Conservation (phyloP, 2,329 filamentous ascomycete genomes). For the Fusarium musae region DNA sequence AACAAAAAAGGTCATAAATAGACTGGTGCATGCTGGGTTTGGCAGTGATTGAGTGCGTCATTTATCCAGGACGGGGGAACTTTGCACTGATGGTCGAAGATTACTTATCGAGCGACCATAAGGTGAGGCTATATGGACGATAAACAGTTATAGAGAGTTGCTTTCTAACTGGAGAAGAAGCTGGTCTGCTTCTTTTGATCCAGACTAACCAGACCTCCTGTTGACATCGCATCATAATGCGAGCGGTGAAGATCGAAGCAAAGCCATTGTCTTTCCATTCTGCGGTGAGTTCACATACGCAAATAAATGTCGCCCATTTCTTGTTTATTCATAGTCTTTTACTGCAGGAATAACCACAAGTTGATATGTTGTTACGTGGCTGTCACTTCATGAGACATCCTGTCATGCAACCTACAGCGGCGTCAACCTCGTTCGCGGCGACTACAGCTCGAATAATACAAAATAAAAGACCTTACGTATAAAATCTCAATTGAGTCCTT, state of each 20-base stretch:
- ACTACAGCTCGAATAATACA: background rate
- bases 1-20: background rate
- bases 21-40: background rate
- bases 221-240: background rate
- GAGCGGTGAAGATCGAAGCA: background rate
- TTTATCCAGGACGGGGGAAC: background rate
- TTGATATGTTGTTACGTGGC: no score
- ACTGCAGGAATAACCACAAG: no score
- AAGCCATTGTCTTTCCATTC: background rate
- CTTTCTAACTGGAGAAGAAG: rapidly evolving
- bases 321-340: no score
- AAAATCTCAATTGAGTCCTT: rapidly evolving
- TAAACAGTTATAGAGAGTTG: no score
- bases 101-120: background rate
- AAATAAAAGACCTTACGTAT: background rate
- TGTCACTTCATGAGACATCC: background rate
- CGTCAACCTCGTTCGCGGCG: background rate
- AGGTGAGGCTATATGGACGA: background rate
- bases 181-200: background rate
- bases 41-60: background rate
- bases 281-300: background rate
- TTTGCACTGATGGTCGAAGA: background rate
- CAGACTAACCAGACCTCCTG: background rate
- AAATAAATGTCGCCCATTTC: rapidly evolving
- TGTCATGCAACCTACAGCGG: background rate